These are phyloP conservation scores for Middelhovenomyces tepae DNA, from an alignment of 805 yeast genomes.

Conservation along the genomic window DNA sequence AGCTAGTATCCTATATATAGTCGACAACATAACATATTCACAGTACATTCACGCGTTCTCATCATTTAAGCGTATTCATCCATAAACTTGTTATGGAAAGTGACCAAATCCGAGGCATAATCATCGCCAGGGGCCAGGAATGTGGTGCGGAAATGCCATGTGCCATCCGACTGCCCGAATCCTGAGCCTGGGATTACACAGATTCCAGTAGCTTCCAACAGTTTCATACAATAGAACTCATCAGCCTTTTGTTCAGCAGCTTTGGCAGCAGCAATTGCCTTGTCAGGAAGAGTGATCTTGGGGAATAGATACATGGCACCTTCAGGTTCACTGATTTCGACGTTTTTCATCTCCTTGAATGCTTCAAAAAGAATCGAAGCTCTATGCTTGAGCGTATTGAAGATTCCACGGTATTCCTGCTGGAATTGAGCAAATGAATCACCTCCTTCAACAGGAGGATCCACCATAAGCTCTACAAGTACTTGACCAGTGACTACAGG, in stretches of 20 bases:
- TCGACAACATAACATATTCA: no score
- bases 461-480: constrained; percentile 82
- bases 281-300: constrained; percentile 51
- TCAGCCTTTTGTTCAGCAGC: constrained; percentile 56
- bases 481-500: constrained; percentile 96
- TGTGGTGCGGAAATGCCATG: constrained; percentile 91
- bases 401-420: constrained; percentile 54
- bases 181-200: constrained; percentile 98
- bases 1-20: no score
- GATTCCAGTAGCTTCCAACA: constrained; percentile 83
- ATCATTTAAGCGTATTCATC: constrained; percentile 35
- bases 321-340: constrained; percentile 78
- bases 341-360: constrained; percentile 70
- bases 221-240: constrained; percentile 78
- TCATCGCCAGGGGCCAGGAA: constrained; percentile 92
- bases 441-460: constrained; percentile 79
- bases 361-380: constrained; percentile 59
- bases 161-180: constrained; percentile 85
- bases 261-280: constrained; percentile 55
- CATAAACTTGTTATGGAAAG: constrained; percentile 71
- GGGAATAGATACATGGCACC: constrained; percentile 99
- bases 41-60: no score
- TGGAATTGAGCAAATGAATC: constrained; percentile 61
- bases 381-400: constrained; percentile 51
- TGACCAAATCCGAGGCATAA: constrained; percentile 72